These are phyloP conservation scores for Talaromyces stipitatus DNA, from an alignment of 495 filamentous ascomycete genomes.

Conservation along the genomic window DNA sequence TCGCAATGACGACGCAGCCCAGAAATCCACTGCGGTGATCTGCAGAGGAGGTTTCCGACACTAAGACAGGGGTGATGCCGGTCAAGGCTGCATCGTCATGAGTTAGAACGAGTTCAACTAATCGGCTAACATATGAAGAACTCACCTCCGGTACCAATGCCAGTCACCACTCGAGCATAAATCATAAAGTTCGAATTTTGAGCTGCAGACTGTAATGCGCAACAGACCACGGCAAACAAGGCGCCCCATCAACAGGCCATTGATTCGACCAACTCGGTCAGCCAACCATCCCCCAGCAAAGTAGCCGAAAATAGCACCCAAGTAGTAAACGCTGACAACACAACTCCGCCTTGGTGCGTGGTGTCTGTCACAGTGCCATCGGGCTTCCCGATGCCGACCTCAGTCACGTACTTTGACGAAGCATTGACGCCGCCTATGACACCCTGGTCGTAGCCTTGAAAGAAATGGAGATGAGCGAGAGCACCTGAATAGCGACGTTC, in stretches of 20 bases:
- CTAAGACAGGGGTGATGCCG: conserved; percentile 43
- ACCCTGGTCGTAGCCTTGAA: conserved; percentile 49
- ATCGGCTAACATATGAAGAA: conserved; percentile 2
- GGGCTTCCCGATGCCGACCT: conserved; percentile 26
- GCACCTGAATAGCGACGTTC: conserved; percentile 34
- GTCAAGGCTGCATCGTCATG: conserved; percentile 30
- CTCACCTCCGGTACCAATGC: conserved; percentile 45
- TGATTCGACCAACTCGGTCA: conserved; percentile 47
- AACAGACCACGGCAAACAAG: conserved; percentile 47
- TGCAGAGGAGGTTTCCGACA: conserved; percentile 43
- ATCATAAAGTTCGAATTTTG: conserved; percentile 47
- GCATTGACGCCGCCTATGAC: conserved; percentile 46
- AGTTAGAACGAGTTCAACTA: conserved; percentile 7
- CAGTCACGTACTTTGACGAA: conserved; percentile 27
- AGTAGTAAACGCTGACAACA: conserved; percentile 47
- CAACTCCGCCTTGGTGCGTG: conserved; percentile 39
- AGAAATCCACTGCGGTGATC: conserved; percentile 39
- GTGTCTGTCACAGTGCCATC: conserved; percentile 31
- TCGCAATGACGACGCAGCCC: conserved; percentile 47
- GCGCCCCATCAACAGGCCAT: conserved; percentile 43
- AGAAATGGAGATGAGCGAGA: conserved; percentile 47
- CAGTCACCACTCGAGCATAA: conserved; percentile 46
- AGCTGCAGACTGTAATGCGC: conserved; percentile 43
- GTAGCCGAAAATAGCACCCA: conserved; percentile 47
- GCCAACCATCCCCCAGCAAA: conserved; percentile 44